A percentile compares a stretch with the other conserved stretches of the same genome.
phyloP scores from a whole-genome alignment of 306 rosid genomes.

The Aeschynomene evenia region DNA sequence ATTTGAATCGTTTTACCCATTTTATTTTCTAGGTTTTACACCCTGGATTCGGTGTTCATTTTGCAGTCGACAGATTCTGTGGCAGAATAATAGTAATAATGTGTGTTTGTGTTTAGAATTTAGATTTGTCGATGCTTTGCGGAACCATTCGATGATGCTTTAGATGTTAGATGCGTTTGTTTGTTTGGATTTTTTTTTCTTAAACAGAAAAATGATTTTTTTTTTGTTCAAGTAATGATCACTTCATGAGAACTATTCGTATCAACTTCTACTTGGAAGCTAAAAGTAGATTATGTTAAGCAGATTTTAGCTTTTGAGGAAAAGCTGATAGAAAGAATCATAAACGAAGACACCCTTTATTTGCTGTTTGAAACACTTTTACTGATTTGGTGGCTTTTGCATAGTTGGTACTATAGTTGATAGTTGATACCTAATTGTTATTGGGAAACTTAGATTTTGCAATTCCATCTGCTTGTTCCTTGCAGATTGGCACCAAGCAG shows the following conservation, averaged over 20 bases:
- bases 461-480: not conserved
- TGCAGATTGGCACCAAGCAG: slow-evolving; percentile 90
- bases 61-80: not conserved
- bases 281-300: no score
- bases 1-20: no score
- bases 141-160: not conserved
- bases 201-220: no score
- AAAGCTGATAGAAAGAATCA: no score
- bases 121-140: not conserved
- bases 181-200: no score
- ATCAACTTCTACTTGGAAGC: no score
- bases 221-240: no score
- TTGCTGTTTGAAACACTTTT: not conserved
- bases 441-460: not conserved
- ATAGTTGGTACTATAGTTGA: no score
- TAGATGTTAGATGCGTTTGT: no score
- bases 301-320: no score
- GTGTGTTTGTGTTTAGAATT: not conserved
- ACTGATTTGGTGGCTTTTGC: not conserved
- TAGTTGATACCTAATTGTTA: not conserved
- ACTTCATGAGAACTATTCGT: no score
- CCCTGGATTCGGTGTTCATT: not conserved
- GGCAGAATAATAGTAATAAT: not conserved
- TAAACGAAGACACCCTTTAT: no score
- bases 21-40: slow-evolving; percentile 13